Base-by-base conservation (phyloP, 331 rosid species). In the Telfairia occidentalis region DNA sequence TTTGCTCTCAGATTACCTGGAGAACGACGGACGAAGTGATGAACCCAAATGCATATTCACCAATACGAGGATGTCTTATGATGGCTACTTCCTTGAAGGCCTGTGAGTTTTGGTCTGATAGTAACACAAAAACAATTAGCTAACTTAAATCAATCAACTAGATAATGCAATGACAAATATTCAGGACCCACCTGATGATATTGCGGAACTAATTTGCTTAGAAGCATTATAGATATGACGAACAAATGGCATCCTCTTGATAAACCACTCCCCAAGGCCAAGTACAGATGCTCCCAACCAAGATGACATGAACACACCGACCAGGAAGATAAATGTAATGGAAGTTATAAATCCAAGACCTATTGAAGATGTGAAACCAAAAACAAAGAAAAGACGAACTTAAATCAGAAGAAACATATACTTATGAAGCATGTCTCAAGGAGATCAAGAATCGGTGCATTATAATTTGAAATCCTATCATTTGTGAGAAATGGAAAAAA, bases 51-150 rank as follows among this genome's bases (percentile, higher is more conserved):
- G 98, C 98, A 82, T 95, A 95, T 95, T 95, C 98, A 10, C 98
- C 98, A 78, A 95, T 67, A 75, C 98, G 96, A 48, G 98, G 98
- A 88, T 95, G 98, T 78, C 96, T 88, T 77, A 95, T 90, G 84
- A 95, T 91, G 59, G 98, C 98, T 75, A 95, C 98, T 86, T 95
- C 98, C 87, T 95, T 95, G 84, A 95, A 95, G 61, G 98, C 98
- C 83, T 91, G 97, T 40, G 96, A 88, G 78, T 91, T 94, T 87
- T 94, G 97, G 83, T 91, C 98, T 94, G 86, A 80, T 77, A 78
- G 45, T 49, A 52, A 53, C 13, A 67, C 55, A 76, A 52, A 40
- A 48, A 50, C 7, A 42, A 26, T 53, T 35, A 52, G 43, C 37
- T 37, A 54, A 6, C 18, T 24, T 11, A 40, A 52, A 24, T 7